Base-by-base conservation (phyloP, 179 eudicot species). In the Beta macrorhiza region DNA sequence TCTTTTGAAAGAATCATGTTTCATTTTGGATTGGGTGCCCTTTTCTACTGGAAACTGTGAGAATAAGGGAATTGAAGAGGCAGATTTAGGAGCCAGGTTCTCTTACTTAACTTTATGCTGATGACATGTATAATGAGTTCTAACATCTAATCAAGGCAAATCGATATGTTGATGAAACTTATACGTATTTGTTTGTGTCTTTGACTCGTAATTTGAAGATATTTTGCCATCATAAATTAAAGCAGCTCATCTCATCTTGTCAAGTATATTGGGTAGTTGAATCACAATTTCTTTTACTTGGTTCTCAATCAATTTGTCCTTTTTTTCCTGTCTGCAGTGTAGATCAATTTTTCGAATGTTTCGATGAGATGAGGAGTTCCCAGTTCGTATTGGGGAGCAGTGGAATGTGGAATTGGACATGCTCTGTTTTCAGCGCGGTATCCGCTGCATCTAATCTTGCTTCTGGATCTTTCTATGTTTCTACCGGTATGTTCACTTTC, bases 361-460 rank as follows among this genome's bases (percentile, higher is more conserved):
- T 96, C 85, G 99, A 96, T 86, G 98, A 82, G 79, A 81, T 96
- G 89, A 90, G 96, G 84, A 91, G 82, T 78, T 94, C 94, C 74
- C 97, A 94, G 70, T 90, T 98, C 51, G 86, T 84, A 76, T 82
- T 92, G 85, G 98, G 95, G 69, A 90, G 89, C 85, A 94, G 98
- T 85, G 97, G 98, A 72, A 85, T 94, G 97, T 96, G 99, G 99
- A 90, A 87, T 80, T 96, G 96, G 98, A 93, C 98, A 4, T 88
- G 91, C 84, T 93, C 98, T 73, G 95, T 94, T 80, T 88, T 96
- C 80, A 91, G 91, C 83, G 97, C 97, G 52, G 88, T 96, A 84
- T 90, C 93, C 85, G 97, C 97, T 78, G 97, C 99, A 74, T 90
- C 99, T 32, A 91, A 88, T 86, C 93, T 94, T 87, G 97, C 98